Evolutionary conservation across 1,284 basidiomycete species (phyloP).

Genomic region (Fomitopsis schrenkii): DNA sequence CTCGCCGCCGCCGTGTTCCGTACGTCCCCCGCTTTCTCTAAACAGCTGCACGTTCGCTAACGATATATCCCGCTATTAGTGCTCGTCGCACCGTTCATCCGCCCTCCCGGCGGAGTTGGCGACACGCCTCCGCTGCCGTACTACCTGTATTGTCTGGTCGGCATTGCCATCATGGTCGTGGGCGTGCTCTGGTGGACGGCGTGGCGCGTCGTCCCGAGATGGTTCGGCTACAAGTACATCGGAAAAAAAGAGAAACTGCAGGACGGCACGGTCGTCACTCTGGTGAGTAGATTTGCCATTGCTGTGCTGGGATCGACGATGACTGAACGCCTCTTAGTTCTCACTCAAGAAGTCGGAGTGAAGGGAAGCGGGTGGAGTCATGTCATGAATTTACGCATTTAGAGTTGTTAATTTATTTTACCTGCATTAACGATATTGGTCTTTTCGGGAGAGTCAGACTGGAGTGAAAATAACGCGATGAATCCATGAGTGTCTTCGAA

Average conservation of each 20-base stretch:
- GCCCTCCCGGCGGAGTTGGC: conserved; percentile 48
- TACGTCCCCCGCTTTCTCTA: conserved; percentile 19
- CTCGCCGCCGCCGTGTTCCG: conserved; percentile 47
- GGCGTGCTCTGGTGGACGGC: conserved; percentile 53
- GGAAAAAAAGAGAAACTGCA: conserved; percentile 42
- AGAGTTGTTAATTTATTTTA: neutral
- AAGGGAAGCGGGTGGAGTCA: neutral
- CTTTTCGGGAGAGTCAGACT: too few species aligned
- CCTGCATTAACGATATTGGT: neutral
- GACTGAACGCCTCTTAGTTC: conserved; percentile 1
- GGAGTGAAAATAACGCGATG: too few species aligned
- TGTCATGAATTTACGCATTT: neutral
- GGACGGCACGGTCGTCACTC: conserved; percentile 54
- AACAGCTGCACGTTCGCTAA: too few species aligned
- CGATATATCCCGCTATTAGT: conserved; percentile 29
- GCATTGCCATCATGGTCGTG: conserved; percentile 42
- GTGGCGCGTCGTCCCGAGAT: conserved; percentile 48
- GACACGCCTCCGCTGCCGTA: conserved; percentile 59
- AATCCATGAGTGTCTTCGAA: too few species aligned
- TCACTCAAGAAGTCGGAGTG: neutral
- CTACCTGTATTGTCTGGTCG: conserved; percentile 57
- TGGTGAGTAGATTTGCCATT: conserved; percentile 34
- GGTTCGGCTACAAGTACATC: conserved; percentile 46
- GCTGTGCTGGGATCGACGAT: neutral
- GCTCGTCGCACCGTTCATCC: conserved; percentile 52